Conservation (phyloP, 805 yeast species). For the Pichia pseudocactophila region DNA sequence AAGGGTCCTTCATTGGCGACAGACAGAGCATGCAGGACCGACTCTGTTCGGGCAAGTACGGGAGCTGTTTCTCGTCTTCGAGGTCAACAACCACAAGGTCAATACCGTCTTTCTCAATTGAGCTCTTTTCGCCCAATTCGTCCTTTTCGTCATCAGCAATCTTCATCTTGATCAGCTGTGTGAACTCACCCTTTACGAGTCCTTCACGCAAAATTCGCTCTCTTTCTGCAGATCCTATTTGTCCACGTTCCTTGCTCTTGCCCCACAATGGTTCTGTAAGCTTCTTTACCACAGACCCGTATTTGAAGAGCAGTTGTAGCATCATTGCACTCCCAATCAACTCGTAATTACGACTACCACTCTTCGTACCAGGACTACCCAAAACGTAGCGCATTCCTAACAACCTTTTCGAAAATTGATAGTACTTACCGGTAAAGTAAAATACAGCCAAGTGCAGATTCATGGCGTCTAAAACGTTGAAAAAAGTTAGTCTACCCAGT, state of each 20-base stretch:
- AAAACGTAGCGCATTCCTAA: conserved; percentile 74
- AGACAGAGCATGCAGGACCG: conserved; percentile 81
- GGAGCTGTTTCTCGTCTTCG: conserved; percentile 45
- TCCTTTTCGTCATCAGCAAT: conserved; percentile 4
- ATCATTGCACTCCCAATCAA: conserved; percentile 58
- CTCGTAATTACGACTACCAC: conserved; percentile 57
- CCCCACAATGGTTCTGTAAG: neutral
- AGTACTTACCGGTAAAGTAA: conserved; percentile 76
- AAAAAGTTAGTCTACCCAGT: conserved; percentile 30
- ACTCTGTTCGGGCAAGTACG: conserved; percentile 61
- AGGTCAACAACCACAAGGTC: conserved; percentile 34
- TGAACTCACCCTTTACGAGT: neutral
- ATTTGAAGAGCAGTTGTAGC: conserved; percentile 42
- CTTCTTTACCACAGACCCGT: conserved; percentile 11
- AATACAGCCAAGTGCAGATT: conserved; percentile 74
- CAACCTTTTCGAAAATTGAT: conserved; percentile 65
- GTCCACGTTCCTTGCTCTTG: neutral
- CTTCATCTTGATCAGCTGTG: neutral
- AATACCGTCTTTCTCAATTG: neutral
- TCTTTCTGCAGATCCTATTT: too few species aligned
- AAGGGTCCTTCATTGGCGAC: conserved; percentile 69
- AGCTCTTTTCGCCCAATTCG: neutral
- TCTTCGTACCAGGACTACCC: conserved; percentile 36
- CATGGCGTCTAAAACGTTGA: conserved; percentile 42
- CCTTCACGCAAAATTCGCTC: neutral